phyloP scores from a whole-genome alignment of 176 grass and related monocot genomes.

The Cenchrus fungigraminus region DNA sequence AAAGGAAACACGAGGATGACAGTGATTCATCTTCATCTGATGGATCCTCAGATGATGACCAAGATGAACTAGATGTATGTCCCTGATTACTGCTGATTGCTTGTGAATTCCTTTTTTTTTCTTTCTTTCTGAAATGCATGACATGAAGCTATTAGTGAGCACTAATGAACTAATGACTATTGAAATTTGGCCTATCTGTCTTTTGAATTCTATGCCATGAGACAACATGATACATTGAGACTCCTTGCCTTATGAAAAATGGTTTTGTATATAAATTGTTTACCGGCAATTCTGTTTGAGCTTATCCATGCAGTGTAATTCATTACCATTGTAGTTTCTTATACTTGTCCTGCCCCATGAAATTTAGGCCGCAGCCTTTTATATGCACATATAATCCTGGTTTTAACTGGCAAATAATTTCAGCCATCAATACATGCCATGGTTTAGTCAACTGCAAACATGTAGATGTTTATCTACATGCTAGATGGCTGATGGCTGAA shows the following conservation, averaged over 20 bases:
- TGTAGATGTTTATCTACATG: neutral
- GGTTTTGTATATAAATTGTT: neutral
- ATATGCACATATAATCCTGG: neutral
- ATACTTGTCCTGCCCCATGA: neutral
- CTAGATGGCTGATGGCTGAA: conserved; percentile 4
- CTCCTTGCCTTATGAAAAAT: neutral
- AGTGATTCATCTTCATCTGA: conserved; percentile 52
- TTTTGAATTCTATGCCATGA: neutral
- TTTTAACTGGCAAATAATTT: neutral
- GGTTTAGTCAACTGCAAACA: neutral
- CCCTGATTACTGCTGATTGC: neutral
- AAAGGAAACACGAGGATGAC: conserved; percentile 78
- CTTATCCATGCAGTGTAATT: neutral
- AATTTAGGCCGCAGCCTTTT: neutral
- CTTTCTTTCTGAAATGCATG: conserved; percentile 9
- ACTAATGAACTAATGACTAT: too few species aligned
- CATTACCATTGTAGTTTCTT: neutral
- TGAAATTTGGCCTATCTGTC: neutral
- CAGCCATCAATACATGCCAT: neutral
- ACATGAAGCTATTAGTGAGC: neutral
- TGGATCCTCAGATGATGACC: conserved; percentile 60
- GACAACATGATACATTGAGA: neutral
- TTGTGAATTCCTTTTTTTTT: neutral
- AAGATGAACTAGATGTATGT: conserved; percentile 65
- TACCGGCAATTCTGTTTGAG: neutral